Conservation (phyloP, 768 basidiomycete species). For the Sistotremastrum suecicum region DNA sequence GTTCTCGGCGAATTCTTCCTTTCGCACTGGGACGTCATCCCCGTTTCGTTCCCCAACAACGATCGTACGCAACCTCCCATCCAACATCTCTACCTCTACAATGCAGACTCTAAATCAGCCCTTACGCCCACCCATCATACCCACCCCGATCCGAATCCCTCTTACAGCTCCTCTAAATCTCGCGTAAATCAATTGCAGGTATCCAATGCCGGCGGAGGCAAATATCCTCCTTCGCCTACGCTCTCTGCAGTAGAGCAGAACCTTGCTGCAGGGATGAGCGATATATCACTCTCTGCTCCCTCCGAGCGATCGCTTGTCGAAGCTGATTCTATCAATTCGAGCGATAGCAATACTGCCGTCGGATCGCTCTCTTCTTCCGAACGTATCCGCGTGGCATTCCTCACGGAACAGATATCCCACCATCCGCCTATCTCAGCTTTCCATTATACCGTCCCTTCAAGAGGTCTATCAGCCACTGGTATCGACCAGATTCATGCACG, state of each 20-base stretch:
- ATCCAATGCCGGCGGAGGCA: slow-evolving; percentile 38
- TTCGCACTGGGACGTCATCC: slow-evolving; percentile 71
- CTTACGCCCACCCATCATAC: neutral
- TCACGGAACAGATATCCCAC: slow-evolving; percentile 93
- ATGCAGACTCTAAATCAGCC: slow-evolving; percentile 15
- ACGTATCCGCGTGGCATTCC: slow-evolving; percentile 54
- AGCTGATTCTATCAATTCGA: no score
- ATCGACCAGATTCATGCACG: slow-evolving; percentile 91
- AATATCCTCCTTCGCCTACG: slow-evolving; percentile 16
- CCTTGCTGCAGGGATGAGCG: slow-evolving; percentile 34
- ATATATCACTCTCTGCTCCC: slow-evolving; percentile 15
- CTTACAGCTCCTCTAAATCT: neutral
- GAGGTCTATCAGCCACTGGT: slow-evolving; percentile 57
- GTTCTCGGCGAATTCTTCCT: slow-evolving; percentile 85
- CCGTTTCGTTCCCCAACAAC: slow-evolving; percentile 32
- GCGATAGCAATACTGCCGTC: slow-evolving; percentile 8
- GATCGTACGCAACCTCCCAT: slow-evolving; percentile 33
- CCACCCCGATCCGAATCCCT: neutral
- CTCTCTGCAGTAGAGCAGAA: slow-evolving; percentile 8
- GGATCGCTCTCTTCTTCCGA: slow-evolving; percentile 15
- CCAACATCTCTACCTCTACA: slow-evolving; percentile 25
- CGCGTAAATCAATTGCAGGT: slow-evolving; percentile 4
- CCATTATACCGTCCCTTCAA: slow-evolving; percentile 61
- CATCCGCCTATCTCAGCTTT: slow-evolving; percentile 92
- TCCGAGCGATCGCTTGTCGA: no score